Evolutionary conservation across 2,329 filamentous ascomycete species (phyloP).

Genomic region (Paracorniculantispora psalliotae): DNA sequence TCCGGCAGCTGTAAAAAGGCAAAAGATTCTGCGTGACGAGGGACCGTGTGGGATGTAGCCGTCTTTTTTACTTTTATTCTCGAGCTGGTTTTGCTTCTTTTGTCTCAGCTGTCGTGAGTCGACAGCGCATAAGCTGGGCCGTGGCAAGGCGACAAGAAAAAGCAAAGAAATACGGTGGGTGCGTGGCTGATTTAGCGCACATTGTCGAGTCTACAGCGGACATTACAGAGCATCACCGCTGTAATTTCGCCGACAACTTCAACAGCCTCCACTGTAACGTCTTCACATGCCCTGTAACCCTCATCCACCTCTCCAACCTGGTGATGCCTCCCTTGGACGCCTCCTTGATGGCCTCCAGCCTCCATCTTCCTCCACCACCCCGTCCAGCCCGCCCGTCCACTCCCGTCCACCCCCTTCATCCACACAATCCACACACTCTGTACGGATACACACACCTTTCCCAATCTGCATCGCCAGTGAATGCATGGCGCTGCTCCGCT

Average conservation of each 20-base stretch:
- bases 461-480: constrained; percentile 6
- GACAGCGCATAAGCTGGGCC: not conserved
- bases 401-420: not conserved
- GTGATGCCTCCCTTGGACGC: not conserved
- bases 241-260: not conserved
- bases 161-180: not conserved
- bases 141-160: not conserved
- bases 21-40: not conserved
- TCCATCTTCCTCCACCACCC: not conserved
- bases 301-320: not conserved
- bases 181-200: not conserved
- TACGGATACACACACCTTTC: no score
- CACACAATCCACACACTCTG: constrained; percentile 4
- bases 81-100: not conserved
- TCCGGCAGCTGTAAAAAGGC: not conserved
- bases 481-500: constrained; percentile 11
- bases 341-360: not conserved
- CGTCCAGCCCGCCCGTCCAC: not conserved
- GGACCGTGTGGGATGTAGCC: no score
- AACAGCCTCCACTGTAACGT: no score
- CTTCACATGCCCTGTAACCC: not conserved
- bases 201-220: not conserved
- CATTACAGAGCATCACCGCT: not conserved
- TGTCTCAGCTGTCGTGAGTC: not conserved
- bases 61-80: not conserved